These are phyloP conservation scores for Penicillium cinerascens DNA, from an alignment of 495 filamentous ascomycete species.

Conservation along the genomic window DNA sequence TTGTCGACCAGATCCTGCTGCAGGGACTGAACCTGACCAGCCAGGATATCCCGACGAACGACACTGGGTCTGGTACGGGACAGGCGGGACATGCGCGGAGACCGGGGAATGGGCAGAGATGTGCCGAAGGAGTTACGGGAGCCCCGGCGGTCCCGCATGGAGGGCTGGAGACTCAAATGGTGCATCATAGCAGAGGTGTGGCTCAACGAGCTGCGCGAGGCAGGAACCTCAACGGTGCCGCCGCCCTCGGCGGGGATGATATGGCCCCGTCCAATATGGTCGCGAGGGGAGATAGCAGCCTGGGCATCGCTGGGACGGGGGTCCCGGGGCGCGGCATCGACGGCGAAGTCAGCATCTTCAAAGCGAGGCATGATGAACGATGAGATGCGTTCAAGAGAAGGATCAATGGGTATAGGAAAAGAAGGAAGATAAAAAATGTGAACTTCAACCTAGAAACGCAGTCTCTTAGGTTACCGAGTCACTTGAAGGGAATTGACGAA, in stretches of 20 bases:
- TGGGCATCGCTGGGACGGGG: constrained; percentile 23
- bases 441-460: background rate
- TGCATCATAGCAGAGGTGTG: constrained; percentile 64
- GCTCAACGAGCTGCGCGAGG: constrained; percentile 64
- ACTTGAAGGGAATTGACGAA: background rate
- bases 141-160: constrained; percentile 60
- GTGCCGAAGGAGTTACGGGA: constrained; percentile 79
- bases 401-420: too few species aligned
- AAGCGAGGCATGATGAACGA: constrained; percentile 57
- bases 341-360: constrained; percentile 54
- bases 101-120: constrained; percentile 70
- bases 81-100: constrained; percentile 64
- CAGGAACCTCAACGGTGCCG: constrained; percentile 65
- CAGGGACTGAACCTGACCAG: constrained; percentile 68
- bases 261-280: constrained; percentile 24
- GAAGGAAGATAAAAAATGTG: background rate
- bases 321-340: constrained; percentile 36
- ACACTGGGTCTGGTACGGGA: constrained; percentile 39
- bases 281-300: constrained; percentile 26
- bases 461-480: background rate
- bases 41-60: constrained; percentile 65
- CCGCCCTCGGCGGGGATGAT: constrained; percentile 42
- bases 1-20: constrained; percentile 61
- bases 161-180: constrained; percentile 62
- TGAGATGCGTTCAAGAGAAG: background rate